Evolutionary conservation across 352 stramenopile genomes (phyloP), one percentile per base, ranked within the genome.

Genomic region (Phytophthora multivora): DNA sequence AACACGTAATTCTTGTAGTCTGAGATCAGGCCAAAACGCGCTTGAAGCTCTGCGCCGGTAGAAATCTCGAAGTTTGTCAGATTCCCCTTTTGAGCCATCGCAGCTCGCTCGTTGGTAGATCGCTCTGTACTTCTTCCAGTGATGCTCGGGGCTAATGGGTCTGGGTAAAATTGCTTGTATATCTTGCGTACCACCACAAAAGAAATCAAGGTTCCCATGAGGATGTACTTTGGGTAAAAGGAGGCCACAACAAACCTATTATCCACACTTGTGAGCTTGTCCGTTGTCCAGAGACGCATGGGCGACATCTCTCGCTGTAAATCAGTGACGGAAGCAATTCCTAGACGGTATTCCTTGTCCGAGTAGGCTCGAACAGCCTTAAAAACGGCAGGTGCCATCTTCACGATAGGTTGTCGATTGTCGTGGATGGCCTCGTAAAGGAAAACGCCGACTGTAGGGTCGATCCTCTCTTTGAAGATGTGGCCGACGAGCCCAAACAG

Each of bases 1-100:
- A 75, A 75, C 0, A 74, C 58, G 51, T 75, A 79, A 43, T 81
- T 79, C 43, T 77, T 71, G 48, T 77, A 85, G 16, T 77, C 61
- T 0, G 60, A 85, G 28, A 85, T 65, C 6, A 85, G 43, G 6
- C 76, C 76, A 18, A 73, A 67, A 31, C 68, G 61, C 41, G 67
- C 57, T 30, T 69, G 61, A 23, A 77, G 30, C 25, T 74, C 65
- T 11, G 69, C 69, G 15, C 69, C 69, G 1, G 69, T 77, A 6
- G 69, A 73, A 40, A 77, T 35, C 35, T 77, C 69, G 28, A 77
- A 77, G 30, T 75, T 77, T 41, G 69, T 77, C 11, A 75, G 59
- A 28, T 67, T 74, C n/a, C 63, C 50, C 21, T 66, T 69, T 15
- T 74, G 56, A 6, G 69, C 64, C 4, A 68, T 60, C 2, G 63